Conservation (phyloP, 129 eudicot species). For the Mikania micrantha region DNA sequence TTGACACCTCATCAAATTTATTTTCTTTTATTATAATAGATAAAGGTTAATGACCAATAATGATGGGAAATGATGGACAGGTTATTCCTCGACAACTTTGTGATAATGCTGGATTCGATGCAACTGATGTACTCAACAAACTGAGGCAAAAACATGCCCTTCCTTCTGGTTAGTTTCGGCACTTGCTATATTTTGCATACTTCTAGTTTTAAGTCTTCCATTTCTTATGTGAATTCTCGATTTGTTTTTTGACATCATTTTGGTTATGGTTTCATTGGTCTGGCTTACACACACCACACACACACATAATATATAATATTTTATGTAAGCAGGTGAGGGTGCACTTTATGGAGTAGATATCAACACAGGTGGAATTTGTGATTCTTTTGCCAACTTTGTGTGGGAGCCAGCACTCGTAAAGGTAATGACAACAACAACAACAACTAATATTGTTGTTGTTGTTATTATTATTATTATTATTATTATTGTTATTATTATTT, state of each 20-base stretch:
- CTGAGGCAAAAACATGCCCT: constrained; percentile 93
- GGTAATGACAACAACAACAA: constrained; percentile 52
- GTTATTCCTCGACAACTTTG: constrained; percentile 91
- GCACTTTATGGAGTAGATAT: constrained; percentile 94
- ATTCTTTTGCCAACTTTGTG: constrained; percentile 89
- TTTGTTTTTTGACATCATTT: not conserved
- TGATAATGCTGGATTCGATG: constrained; percentile 98
- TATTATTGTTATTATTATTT: not conserved
- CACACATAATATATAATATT: no score
- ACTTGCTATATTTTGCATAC: not conserved
- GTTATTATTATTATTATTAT: no score
- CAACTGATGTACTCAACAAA: constrained; percentile 92
- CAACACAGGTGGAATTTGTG: constrained; percentile 92
- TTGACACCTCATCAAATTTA: no score
- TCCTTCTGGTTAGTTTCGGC: constrained; percentile 51
- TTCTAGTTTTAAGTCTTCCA: not conserved
- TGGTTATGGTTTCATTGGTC: not conserved
- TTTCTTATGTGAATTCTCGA: not conserved
- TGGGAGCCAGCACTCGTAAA: constrained; percentile 99
- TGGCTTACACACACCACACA: not conserved
- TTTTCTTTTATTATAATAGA: no score
- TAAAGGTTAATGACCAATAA: not conserved
- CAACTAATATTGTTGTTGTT: no score
- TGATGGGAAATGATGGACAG: constrained; percentile 27
- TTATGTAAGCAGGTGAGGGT: constrained; percentile 70